These are phyloP conservation scores for Trametes cingulata DNA, from an alignment of 768 basidiomycete genomes.

Conservation along the genomic window DNA sequence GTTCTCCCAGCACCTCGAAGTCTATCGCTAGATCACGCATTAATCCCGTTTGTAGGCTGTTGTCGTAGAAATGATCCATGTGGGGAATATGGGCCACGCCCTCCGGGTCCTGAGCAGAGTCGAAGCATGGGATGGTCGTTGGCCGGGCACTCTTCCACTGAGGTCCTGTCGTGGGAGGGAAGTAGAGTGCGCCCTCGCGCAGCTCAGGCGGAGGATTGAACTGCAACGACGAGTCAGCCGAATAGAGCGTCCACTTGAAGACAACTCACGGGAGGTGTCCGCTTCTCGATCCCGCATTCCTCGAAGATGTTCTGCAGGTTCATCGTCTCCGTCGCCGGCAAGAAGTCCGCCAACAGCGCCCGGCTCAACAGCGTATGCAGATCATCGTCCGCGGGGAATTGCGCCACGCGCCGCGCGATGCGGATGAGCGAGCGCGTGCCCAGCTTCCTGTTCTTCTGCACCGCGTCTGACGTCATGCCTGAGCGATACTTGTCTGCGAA, in stretches of 20 bases:
- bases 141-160: slow-evolving; percentile 33
- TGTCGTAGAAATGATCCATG: slow-evolving; percentile 73
- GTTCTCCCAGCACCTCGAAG: slow-evolving; percentile 59
- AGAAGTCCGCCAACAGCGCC: slow-evolving; percentile 57
- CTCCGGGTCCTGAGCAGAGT: slow-evolving; percentile 48
- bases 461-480: slow-evolving; percentile 54
- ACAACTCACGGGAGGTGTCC: slow-evolving; percentile 42
- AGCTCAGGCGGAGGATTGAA: slow-evolving; percentile 50
- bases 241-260: not conserved
- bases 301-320: slow-evolving; percentile 52
- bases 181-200: slow-evolving; percentile 41
- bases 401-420: slow-evolving; percentile 51
- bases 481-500: slow-evolving; percentile 62
- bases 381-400: slow-evolving; percentile 44
- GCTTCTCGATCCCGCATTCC: slow-evolving; percentile 48
- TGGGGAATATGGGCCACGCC: slow-evolving; percentile 63
- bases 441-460: slow-evolving; percentile 62
- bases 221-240: slow-evolving; percentile 30
- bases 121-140: slow-evolving; percentile 51
- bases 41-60: slow-evolving; percentile 63
- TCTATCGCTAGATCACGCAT: slow-evolving; percentile 69
- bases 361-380: slow-evolving; percentile 49
- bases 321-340: slow-evolving; percentile 59
- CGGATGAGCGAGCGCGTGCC: slow-evolving; percentile 61
- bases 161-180: slow-evolving; percentile 45